Conservation (phyloP, 495 filamentous ascomycete species). For the Symbiotaphrina buchneri region DNA sequence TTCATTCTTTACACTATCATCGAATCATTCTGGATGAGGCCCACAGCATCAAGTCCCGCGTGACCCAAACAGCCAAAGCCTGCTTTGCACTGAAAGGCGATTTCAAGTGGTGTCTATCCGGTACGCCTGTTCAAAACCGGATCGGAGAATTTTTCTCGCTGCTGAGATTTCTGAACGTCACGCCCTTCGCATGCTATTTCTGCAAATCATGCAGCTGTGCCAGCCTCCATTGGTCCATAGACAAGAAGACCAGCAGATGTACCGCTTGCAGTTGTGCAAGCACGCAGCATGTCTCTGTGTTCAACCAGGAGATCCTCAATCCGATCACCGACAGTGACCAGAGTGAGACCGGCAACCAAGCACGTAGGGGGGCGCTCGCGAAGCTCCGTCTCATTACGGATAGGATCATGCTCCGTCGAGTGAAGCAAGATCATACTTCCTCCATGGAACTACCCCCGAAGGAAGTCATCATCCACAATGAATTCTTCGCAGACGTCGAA, state of each 20-base stretch:
- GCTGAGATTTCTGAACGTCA: constrained; percentile 68
- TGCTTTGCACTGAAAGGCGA: constrained; percentile 72
- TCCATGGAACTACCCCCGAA: constrained; percentile 92
- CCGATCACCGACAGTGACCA: constrained; percentile 32
- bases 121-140: constrained; percentile 86
- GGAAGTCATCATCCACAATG: constrained; percentile 72
- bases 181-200: constrained; percentile 79
- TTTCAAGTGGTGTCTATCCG: constrained; percentile 88
- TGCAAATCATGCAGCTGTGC: constrained; percentile 69
- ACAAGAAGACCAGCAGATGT: constrained; percentile 37
- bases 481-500: constrained; percentile 90
- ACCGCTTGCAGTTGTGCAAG: constrained; percentile 26
- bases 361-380: constrained; percentile 43
- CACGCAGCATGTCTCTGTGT: constrained; percentile 42
- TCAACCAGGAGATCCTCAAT: constrained; percentile 87
- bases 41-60: constrained; percentile 66
- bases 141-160: constrained; percentile 96
- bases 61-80: constrained; percentile 48
- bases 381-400: constrained; percentile 75
- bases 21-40: constrained; percentile 90
- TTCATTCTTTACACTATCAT: constrained; percentile 75
- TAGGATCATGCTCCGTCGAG: constrained; percentile 79
- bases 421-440: constrained; percentile 78
- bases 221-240: constrained; percentile 62
- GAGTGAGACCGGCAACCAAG: constrained; percentile 20